Conservation (phyloP, 805 yeast species). For the Sugiyamaella chiloensis region DNA sequence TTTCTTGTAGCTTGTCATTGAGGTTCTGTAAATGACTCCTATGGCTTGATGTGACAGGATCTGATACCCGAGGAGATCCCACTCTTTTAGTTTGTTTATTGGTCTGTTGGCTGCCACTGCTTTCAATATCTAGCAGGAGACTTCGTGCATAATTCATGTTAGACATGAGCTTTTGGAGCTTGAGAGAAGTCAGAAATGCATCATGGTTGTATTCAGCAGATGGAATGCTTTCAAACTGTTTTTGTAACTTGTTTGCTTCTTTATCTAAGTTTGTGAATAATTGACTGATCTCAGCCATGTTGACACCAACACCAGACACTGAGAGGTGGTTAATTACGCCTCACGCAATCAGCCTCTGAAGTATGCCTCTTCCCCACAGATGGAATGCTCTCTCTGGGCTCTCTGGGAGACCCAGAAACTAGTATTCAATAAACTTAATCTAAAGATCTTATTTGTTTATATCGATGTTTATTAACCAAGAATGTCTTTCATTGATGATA, state of each 20-base stretch:
- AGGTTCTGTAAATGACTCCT: slow-evolving; percentile 15
- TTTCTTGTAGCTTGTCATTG: slow-evolving; percentile 16
- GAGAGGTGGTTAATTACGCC: too few species aligned
- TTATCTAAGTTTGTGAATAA: not conserved
- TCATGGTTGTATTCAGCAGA: slow-evolving; percentile 9
- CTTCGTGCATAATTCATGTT: slow-evolving; percentile 24
- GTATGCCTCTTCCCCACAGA: too few species aligned
- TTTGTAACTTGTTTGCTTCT: not conserved
- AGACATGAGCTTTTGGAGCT: slow-evolving; percentile 17
- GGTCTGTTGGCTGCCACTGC: not conserved
- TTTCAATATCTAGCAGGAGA: slow-evolving; percentile 21
- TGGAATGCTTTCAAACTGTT: not conserved
- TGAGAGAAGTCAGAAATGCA: slow-evolving; percentile 19
- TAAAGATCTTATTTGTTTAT: too few species aligned
- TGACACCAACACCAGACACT: too few species aligned
- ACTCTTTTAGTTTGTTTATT: not conserved
- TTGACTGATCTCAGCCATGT: not conserved
- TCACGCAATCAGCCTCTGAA: too few species aligned
- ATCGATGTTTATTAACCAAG: too few species aligned
- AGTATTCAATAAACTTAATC: too few species aligned
- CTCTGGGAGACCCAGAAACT: too few species aligned
- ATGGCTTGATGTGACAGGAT: slow-evolving; percentile 1
- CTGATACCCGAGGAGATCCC: not conserved
- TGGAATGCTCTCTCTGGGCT: too few species aligned
- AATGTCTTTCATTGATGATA: too few species aligned